Evolutionary conservation across 176 grass and related monocot genomes (phyloP), one percentile per base, ranked within the genome.

Genomic region (Luzula sylvatica): DNA sequence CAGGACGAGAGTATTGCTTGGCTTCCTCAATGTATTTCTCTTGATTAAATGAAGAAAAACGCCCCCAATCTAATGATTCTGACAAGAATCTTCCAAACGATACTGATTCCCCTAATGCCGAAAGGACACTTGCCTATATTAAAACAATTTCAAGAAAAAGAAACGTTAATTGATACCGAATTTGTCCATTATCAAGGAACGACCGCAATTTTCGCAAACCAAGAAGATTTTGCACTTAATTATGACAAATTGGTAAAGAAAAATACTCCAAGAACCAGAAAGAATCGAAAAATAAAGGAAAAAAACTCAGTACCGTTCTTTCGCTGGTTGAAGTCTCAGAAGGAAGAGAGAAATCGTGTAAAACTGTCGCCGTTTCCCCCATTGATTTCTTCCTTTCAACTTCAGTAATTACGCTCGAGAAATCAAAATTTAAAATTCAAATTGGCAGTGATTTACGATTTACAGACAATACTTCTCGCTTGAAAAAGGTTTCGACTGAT

Each of bases 21-120:
- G 70, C 82, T 30, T 94, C 82, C n/a, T 94, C 87, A 50, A 79
- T 41, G 78, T 87, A 79, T 9, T 72, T 73, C 48, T 81, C 82
- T 58, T 87, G 74, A 20, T 45, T 27, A 60, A 94, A 94, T 9
- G 82, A 70, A 4, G 87, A 94, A 61, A 77, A 79, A 16, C 56
- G 80, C 0, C 82, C 87, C 87, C 82, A 87, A 3, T 94, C 82
- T 11, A 94, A 62, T 47, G 87, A 83, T 56, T 94, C 74, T 11
- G 71, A 3, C 40, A 94, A 80, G 70, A 82, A 94, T 18, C 82
- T 58, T 14, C 87, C 87, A 39, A 94, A 87, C 2, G 87, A 82
- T 7, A 79, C 71, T 1, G 87, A 94, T 42, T 75, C 81, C 8
- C 82, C 82, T 40, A 87, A 60, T 52, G 87, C 87, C 7, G 87